Percentiles rank a stretch among this genome's conserved stretches.
Conservation (phyloP, 2,329 filamentous ascomycete species). For the Fusarium sp. region DNA sequence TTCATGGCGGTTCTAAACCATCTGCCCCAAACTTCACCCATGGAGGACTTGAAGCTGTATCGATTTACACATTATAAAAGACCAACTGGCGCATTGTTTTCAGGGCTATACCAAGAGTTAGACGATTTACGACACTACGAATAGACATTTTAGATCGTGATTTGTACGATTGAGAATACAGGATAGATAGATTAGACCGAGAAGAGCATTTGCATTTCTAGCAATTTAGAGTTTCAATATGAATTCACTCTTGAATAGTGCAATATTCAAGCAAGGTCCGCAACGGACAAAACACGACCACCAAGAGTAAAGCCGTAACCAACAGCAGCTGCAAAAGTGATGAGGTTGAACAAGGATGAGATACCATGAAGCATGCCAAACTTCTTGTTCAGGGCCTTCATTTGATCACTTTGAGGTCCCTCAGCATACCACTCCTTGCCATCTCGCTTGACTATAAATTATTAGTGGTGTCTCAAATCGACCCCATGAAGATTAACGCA, state of each 20-base stretch:
- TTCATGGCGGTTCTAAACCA: conserved; percentile 19
- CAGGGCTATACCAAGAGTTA: conserved; percentile 32
- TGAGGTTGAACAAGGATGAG: conserved; percentile 81
- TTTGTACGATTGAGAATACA: neutral
- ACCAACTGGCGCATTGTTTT: conserved; percentile 29
- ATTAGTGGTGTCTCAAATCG: conserved; percentile 16
- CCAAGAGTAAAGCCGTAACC: conserved; percentile 82
- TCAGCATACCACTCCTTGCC: conserved; percentile 86
- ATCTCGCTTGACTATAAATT: conserved; percentile 75
- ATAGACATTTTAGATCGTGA: conserved; percentile 20
- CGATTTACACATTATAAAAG: neutral
- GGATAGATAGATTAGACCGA: neutral
- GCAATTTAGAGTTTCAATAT: conserved; percentile 11
- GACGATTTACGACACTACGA: conserved; percentile 37
- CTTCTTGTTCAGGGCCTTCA: conserved; percentile 78
- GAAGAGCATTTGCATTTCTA: conserved; percentile 23
- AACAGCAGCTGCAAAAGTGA: conserved; percentile 72
- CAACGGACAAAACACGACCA: conserved; percentile 61
- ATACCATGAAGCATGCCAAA: conserved; percentile 84
- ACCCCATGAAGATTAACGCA: conserved; percentile 49
- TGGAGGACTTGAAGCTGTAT: neutral
- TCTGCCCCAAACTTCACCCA: neutral
- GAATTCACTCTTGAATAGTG: neutral
- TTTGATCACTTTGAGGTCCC: conserved; percentile 82
- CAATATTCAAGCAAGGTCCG: conserved; percentile 35